These are phyloP conservation scores for Daldinia concentrica DNA, from an alignment of 495 filamentous ascomycete genomes.

Conservation along the genomic window DNA sequence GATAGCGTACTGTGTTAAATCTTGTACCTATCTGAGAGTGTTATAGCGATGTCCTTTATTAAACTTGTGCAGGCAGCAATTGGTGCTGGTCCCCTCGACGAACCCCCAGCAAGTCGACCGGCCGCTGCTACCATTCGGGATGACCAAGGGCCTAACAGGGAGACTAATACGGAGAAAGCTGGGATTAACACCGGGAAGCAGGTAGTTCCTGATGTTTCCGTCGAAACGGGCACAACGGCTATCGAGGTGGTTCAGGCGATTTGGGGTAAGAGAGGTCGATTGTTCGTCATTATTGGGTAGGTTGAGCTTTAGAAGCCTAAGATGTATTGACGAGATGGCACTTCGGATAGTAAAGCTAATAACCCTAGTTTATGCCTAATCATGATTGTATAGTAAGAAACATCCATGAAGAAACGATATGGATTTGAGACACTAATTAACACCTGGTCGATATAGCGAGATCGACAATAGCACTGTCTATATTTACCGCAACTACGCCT, in stretches of 20 bases:
- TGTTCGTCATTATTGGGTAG: slow-evolving; percentile 56
- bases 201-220: not conserved
- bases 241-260: slow-evolving; percentile 56
- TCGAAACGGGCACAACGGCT: slow-evolving; percentile 44
- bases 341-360: slow-evolving; percentile 26
- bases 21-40: not conserved
- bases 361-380: slow-evolving; percentile 50
- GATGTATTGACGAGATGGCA: not conserved
- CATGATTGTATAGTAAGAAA: slow-evolving; percentile 58
- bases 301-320: not conserved
- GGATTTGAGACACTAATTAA: slow-evolving; percentile 15
- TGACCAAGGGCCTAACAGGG: not conserved
- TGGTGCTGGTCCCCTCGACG: slow-evolving; percentile 23
- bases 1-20: not conserved
- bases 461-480: slow-evolving; percentile 60
- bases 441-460: slow-evolving; percentile 41
- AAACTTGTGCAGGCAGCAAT: slow-evolving; percentile 20
- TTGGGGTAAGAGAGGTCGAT: slow-evolving; percentile 55
- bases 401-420: not conserved
- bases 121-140: not conserved
- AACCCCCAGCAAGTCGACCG: slow-evolving; percentile 14
- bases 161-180: not conserved
- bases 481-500: slow-evolving; percentile 58
- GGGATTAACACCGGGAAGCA: slow-evolving; percentile 20
- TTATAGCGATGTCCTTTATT: not conserved